Percentiles rank a stretch among this genome's conserved stretches.
These are phyloP conservation scores for Discostella pseudostelligera DNA, from an alignment of 108 stramenopile genomes.

Conservation along the genomic window DNA sequence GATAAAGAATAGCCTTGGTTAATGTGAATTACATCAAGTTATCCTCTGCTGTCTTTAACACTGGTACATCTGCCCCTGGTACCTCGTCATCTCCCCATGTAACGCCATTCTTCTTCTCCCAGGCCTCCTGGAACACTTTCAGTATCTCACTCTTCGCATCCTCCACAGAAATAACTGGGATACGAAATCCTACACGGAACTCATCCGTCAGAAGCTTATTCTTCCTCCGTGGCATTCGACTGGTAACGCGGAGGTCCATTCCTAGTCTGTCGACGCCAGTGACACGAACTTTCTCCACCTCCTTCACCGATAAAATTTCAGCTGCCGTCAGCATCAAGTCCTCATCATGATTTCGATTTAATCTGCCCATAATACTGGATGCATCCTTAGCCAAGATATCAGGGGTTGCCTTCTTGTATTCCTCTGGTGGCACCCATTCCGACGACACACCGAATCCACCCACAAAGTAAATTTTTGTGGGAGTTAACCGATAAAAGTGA, in stretches of 20 bases:
- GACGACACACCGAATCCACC: constrained; percentile 95
- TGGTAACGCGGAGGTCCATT: constrained; percentile 92
- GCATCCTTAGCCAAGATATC: constrained; percentile 96
- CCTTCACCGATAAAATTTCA: constrained; percentile 70
- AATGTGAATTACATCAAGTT: constrained; percentile 62
- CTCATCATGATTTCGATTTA: constrained; percentile 70
- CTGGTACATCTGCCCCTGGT: constrained; percentile 71
- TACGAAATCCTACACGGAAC: constrained; percentile 93
- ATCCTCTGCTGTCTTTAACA: constrained; percentile 84
- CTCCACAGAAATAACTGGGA: constrained; percentile 89
- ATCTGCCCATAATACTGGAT: constrained; percentile 61
- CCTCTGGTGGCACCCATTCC: constrained; percentile 89
- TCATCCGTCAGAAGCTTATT: constrained; percentile 91
- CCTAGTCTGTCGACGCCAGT: constrained; percentile 94
- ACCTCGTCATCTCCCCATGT: constrained; percentile 69
- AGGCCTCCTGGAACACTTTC: constrained; percentile 97
- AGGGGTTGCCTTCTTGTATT: constrained; percentile 82
- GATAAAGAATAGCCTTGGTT: too few relatives aligned
- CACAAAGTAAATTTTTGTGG: constrained; percentile 90
- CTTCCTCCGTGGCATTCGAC: constrained; percentile 64
- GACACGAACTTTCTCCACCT: constrained; percentile 70
- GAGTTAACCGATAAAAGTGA: constrained; percentile 86
- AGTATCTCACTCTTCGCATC: constrained; percentile 97
- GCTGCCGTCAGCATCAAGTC: constrained; percentile 65
- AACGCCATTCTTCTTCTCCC: constrained; percentile 89